These are phyloP conservation scores for Erigeron philadelphicus DNA, from an alignment of 140 eudicot species.

Conservation along the genomic window DNA sequence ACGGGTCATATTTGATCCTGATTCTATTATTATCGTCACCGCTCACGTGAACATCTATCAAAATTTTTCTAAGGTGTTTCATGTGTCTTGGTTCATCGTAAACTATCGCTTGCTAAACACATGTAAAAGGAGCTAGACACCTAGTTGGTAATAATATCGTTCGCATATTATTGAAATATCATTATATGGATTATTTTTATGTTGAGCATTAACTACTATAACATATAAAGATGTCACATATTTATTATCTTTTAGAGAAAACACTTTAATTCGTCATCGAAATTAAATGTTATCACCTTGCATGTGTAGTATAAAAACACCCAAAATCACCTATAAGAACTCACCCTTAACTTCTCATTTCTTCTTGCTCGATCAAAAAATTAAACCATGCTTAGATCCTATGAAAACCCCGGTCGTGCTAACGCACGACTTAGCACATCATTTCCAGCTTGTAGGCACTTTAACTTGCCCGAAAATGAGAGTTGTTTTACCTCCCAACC, in stretches of 20 bases:
- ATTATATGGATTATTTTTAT: too few species aligned
- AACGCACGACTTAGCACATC: neutral
- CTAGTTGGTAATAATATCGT: too few species aligned
- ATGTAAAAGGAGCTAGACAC: too few species aligned
- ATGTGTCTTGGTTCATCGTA: too few species aligned
- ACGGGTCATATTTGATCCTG: too few species aligned
- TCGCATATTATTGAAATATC: too few species aligned
- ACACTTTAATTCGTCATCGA: neutral
- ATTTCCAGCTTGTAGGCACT: neutral
- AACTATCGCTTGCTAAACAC: too few species aligned
- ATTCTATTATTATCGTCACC: too few species aligned
- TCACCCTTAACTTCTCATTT: conserved; percentile 12
- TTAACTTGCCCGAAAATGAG: neutral
- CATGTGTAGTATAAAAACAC: conserved; percentile 25
- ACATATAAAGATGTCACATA: neutral
- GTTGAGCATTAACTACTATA: too few species aligned
- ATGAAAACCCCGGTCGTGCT: neutral
- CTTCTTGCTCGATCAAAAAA: neutral
- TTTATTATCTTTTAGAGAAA: neutral
- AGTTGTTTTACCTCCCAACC: neutral
- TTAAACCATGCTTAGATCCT: conserved; percentile 13
- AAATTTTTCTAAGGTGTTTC: too few species aligned
- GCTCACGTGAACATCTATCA: too few species aligned
- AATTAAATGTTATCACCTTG: conserved; percentile 29
- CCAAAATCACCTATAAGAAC: conserved; percentile 1